A percentile compares a stretch with the other conserved stretches of the same genome.
phyloP scores from a whole-genome alignment of 2,329 filamentous ascomycete species.

The Sporothrix pseudoabietina region DNA sequence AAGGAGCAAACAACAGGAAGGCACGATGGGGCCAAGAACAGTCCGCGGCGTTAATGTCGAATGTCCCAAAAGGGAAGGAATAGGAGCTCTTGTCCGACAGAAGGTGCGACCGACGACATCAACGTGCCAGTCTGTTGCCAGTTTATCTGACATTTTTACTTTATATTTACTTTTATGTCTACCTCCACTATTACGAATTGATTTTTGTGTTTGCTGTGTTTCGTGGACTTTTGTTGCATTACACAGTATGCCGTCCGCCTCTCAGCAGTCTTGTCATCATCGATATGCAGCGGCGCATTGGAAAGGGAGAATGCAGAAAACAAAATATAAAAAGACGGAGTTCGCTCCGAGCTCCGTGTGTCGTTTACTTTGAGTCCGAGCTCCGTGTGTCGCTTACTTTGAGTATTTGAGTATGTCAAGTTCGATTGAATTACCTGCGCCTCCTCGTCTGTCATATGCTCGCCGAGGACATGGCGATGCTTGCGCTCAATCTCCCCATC shows the following conservation, averaged over 20 bases:
- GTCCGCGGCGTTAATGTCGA: not conserved
- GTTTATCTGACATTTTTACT: not conserved
- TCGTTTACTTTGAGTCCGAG: not conserved
- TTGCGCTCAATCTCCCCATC: not conserved
- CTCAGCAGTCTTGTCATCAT: not conserved
- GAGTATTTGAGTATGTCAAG: not conserved
- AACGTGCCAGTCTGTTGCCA: not conserved
- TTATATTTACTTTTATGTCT: not conserved
- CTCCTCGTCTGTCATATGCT: not conserved
- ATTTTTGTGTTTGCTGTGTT: not conserved
- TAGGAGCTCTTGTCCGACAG: constrained; percentile 10
- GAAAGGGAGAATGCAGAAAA: not conserved
- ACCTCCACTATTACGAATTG: not conserved
- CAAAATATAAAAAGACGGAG: not conserved
- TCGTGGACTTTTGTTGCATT: not conserved
- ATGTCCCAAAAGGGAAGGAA: constrained; percentile 2
- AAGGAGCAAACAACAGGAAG: not conserved
- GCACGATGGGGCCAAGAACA: not conserved
- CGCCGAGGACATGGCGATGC: not conserved
- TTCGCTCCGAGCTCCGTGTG: not conserved
- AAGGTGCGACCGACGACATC: not conserved
- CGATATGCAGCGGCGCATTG: not conserved
- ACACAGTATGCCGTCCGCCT: not conserved
- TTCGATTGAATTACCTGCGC: not conserved
- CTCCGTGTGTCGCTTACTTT: too few species aligned